Evolutionary conservation across 2,329 filamentous ascomycete species (phyloP), one percentile per base, ranked within the genome.

Genomic region (Aspergillus aculeatinus): DNA sequence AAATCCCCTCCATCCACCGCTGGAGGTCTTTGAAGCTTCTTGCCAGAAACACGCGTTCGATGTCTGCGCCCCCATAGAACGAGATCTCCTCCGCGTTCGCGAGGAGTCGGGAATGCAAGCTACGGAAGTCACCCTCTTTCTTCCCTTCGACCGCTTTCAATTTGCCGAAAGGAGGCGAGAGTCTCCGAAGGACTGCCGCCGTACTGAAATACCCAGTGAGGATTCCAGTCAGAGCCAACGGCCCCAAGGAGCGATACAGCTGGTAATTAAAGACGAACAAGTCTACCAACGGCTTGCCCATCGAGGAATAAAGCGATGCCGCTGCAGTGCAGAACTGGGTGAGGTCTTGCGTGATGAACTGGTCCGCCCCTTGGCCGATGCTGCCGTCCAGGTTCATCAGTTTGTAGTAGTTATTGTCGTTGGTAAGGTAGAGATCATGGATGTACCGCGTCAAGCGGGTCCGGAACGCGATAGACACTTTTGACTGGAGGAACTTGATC

Each of bases 241-340:
- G 93, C 0, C 95, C 95, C 0, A 99, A 83, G 0, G 93, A 96
- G 39, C 89, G 89, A 76, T 96, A 96, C 0, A 99, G 85, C 75
- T 99, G 95, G 75, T 96, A 99, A 77, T 96, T 99, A 82, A 99
- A 99, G 51, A 98, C 95, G 67, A 93, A 91, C 2, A 99, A 83
- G 74, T 99, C 95, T n/a, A 99, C 91, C 65, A 97, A 87, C 0
- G 95, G 95, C 75, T 99, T 99, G n/a, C 95, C 95, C 3, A 99
- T 82, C 0, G 93, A 97, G 1, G 95, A 98, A 79, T 98, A 99
- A 5, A 99, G 80, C 23, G 92, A 91, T 16, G 95, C 93, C 1
- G 95, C 94, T 3, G 93, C 89, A 11, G 91, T 90, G 73, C 96
- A 99, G 80, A 99, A 99, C 1, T 96, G 82, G 0, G 95, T 98